phyloP scores from a whole-genome alignment of 2,329 filamentous ascomycete genomes.

The Fusarium clavum region DNA sequence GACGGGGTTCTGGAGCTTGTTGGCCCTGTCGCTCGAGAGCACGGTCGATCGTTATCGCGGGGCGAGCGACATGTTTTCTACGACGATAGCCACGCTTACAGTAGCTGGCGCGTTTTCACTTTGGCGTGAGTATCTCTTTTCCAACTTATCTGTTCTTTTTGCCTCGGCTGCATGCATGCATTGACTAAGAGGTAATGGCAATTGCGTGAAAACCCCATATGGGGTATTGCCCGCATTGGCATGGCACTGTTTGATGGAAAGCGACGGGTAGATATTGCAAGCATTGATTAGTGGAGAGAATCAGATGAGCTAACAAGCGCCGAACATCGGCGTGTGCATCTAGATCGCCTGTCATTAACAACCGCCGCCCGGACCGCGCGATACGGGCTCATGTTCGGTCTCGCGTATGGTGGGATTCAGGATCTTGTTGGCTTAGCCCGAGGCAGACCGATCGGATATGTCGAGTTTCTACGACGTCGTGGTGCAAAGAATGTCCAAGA shows the following conservation, averaged over 20 bases:
- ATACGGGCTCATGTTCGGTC: slow-evolving; percentile 80
- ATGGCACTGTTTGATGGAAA: slow-evolving; percentile 38
- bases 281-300: slow-evolving; percentile 15
- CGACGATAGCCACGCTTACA: slow-evolving; percentile 82
- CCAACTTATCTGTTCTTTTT: not conserved
- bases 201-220: slow-evolving; percentile 31
- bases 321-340: slow-evolving; percentile 46
- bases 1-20: slow-evolving; percentile 77
- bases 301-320: slow-evolving; percentile 42
- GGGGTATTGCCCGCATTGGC: slow-evolving; percentile 22
- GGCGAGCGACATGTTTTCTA: slow-evolving; percentile 81
- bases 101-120: slow-evolving; percentile 89
- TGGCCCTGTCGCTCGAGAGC: slow-evolving; percentile 87
- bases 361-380: slow-evolving; percentile 82
- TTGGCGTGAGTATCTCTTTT: slow-evolving; percentile 71
- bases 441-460: slow-evolving; percentile 79
- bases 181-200: slow-evolving; percentile 25
- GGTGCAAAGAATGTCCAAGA: slow-evolving; percentile 27
- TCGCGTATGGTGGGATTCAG: slow-evolving; percentile 84
- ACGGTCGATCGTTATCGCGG: slow-evolving; percentile 80
- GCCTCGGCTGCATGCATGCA: slow-evolving; percentile 21
- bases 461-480: slow-evolving; percentile 72
- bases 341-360: slow-evolving; percentile 83
- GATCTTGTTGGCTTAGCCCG: slow-evolving; percentile 76
- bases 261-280: slow-evolving; percentile 44